Conservation (phyloP, 108 stramenopile genomes). For the Cyclotella choctawhatcheeana region DNA sequence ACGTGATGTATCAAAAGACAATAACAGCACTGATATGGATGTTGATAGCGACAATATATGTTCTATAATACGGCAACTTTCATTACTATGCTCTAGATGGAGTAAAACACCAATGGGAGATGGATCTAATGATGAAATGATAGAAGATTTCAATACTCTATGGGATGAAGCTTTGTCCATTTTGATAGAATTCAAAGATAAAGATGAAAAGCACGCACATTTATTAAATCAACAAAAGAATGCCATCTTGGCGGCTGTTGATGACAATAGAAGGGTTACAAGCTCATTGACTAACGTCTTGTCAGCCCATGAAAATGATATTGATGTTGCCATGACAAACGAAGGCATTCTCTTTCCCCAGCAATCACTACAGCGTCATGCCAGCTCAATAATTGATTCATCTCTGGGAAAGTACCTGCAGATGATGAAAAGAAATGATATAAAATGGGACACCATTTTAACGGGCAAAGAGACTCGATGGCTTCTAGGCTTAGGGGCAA, state of each 20-base stretch:
- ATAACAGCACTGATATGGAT: neutral
- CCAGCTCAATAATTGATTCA: conserved; percentile 16
- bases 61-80: conserved; percentile 30
- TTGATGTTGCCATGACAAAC: conserved; percentile 69
- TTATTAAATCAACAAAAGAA: conserved; percentile 50
- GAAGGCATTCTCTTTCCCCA: conserved; percentile 49
- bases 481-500: conserved; percentile 73
- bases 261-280: conserved; percentile 41
- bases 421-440: conserved; percentile 31
- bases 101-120: conserved; percentile 53
- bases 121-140: conserved; percentile 54
- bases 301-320: conserved; percentile 69
- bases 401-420: conserved; percentile 41
- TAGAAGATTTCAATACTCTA: conserved; percentile 38
- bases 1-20: neutral
- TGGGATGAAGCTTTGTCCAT: conserved; percentile 45
- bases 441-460: conserved; percentile 41
- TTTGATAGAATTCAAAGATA: conserved; percentile 10
- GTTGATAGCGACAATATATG: conserved; percentile 1
- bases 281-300: conserved; percentile 45
- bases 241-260: conserved; percentile 42
- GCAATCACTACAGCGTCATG: conserved; percentile 12
- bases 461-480: conserved; percentile 26
- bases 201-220: conserved; percentile 13
- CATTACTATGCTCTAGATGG: conserved; percentile 29